phyloP scores from a whole-genome alignment of 1,139 yeast genomes.

The Pichia sp. region DNA sequence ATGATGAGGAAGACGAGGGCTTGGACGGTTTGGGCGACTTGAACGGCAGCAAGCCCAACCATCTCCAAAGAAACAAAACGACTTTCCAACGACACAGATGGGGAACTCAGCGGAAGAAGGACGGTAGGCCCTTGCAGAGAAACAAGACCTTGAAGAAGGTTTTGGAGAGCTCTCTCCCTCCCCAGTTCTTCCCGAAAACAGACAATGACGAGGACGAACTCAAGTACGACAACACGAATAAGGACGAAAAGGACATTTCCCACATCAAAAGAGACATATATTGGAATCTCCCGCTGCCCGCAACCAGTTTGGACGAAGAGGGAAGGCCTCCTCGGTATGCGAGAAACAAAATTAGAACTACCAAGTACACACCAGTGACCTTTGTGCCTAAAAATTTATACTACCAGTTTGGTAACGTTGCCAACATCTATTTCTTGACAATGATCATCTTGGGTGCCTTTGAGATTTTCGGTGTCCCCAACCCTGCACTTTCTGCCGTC shows the following conservation, averaged over 20 bases:
- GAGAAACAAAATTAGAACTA: conserved; percentile 90
- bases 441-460: conserved; percentile 82
- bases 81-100: conserved; percentile 74
- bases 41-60: not conserved
- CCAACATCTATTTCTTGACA: conserved; percentile 80
- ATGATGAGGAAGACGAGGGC: conserved; percentile 22
- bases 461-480: conserved; percentile 85
- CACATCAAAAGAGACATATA: conserved; percentile 52
- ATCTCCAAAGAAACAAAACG: conserved; percentile 26
- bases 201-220: conserved; percentile 21
- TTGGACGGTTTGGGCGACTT: conserved; percentile 18
- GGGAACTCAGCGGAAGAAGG: conserved; percentile 83
- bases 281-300: conserved; percentile 68
- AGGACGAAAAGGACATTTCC: conserved; percentile 41
- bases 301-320: conserved; percentile 53
- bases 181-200: conserved; percentile 21
- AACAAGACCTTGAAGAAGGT: conserved; percentile 41
- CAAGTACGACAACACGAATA: conserved; percentile 25
- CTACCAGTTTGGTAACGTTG: conserved; percentile 82
- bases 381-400: conserved; percentile 81
- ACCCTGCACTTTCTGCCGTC: conserved; percentile 86
- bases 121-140: conserved; percentile 52
- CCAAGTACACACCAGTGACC: conserved; percentile 87
- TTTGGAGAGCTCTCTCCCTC: conserved; percentile 25
- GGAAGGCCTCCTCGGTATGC: conserved; percentile 54